A percentile compares a stretch with the other conserved stretches of the same genome.
Conservation (phyloP, 495 filamentous ascomycete genomes). For the Aspergillus diversus region DNA sequence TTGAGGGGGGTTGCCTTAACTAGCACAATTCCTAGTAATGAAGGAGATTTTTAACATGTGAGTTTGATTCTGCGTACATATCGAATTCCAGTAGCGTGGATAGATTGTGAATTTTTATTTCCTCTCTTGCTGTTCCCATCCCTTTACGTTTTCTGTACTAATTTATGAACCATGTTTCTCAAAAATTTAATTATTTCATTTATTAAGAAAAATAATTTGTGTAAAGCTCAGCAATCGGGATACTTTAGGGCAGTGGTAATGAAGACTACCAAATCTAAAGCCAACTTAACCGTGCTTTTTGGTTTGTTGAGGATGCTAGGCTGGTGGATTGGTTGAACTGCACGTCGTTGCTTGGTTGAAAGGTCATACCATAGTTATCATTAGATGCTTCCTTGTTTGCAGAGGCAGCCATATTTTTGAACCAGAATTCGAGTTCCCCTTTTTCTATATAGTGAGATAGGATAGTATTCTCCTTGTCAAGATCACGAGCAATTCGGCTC, state of each 20-base stretch:
- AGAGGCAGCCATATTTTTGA: constrained; percentile 49
- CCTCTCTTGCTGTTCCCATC: no score
- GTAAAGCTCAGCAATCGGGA: not conserved
- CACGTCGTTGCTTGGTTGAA: not conserved
- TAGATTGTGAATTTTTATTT: no score
- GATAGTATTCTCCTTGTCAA: constrained; percentile 55
- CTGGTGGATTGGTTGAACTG: not conserved
- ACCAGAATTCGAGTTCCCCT: constrained; percentile 64
- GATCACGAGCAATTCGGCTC: constrained; percentile 54
- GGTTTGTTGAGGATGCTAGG: not conserved
- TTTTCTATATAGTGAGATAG: constrained; percentile 58
- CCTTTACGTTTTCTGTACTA: no score
- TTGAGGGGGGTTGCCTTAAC: no score
- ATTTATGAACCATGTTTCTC: no score
- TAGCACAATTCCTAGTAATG: no score
- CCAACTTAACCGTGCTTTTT: constrained; percentile 25
- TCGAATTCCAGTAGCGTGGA: no score
- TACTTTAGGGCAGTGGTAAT: not conserved
- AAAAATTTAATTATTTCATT: no score
- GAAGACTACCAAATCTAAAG: constrained; percentile 9
- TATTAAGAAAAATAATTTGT: not conserved
- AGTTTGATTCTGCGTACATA: no score
- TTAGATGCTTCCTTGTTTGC: constrained; percentile 18
- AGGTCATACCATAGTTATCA: not conserved
- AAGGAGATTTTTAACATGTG: no score